Evolutionary conservation across 768 basidiomycete species (phyloP).

Genomic region (Suillus lakei): DNA sequence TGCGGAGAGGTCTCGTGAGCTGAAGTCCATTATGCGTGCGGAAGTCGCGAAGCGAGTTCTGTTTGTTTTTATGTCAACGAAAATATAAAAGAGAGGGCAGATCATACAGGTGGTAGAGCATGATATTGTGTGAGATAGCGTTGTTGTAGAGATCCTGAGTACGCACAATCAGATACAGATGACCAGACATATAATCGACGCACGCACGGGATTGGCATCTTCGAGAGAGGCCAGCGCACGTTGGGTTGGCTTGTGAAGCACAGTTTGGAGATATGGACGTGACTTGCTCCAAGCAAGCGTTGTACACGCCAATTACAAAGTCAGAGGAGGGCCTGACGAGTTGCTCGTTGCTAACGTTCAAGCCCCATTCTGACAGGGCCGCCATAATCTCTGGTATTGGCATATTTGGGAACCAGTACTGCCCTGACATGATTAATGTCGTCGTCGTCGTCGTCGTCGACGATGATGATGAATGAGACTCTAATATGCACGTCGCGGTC

Average conservation of each 20-base stretch:
- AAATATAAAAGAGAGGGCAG: not conserved
- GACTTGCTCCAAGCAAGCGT: slow-evolving; percentile 73
- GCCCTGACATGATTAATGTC: slow-evolving; percentile 30
- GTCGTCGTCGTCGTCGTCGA: not conserved
- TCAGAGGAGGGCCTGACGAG: slow-evolving; percentile 69
- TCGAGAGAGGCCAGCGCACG: slow-evolving; percentile 55
- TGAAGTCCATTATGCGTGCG: slow-evolving; percentile 79
- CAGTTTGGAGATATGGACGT: slow-evolving; percentile 63
- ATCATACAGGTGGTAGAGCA: slow-evolving; percentile 70
- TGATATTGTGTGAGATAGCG: slow-evolving; percentile 63
- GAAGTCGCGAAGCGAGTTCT: slow-evolving; percentile 75
- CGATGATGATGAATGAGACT: not conserved
- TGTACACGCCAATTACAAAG: slow-evolving; percentile 73
- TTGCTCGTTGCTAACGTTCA: slow-evolving; percentile 69
- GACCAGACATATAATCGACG: not conserved
- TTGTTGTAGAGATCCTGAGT: slow-evolving; percentile 67
- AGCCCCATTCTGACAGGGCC: slow-evolving; percentile 70
- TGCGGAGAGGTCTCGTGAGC: slow-evolving; percentile 68
- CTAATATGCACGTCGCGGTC: slow-evolving; percentile 26
- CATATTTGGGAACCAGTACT: slow-evolving; percentile 71
- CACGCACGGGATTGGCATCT: slow-evolving; percentile 58
- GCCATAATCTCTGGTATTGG: slow-evolving; percentile 64
- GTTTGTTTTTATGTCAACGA: slow-evolving; percentile 9
- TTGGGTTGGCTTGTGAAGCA: slow-evolving; percentile 62
- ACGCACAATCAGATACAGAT: not conserved